Evolutionary conservation across 768 basidiomycete species (phyloP).

Genomic region (Phylloporus sp.): DNA sequence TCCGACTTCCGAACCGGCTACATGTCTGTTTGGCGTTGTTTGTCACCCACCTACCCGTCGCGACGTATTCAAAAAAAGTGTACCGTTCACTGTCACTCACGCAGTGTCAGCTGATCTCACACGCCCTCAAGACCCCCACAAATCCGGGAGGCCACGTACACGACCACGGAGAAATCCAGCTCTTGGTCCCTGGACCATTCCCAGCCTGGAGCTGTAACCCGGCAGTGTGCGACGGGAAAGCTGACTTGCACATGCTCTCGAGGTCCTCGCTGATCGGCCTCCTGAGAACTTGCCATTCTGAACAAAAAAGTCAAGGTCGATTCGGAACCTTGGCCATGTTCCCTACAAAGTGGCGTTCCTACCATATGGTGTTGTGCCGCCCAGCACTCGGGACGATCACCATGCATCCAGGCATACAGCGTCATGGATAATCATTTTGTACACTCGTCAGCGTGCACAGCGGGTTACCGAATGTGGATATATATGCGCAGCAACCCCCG

Average conservation of each 20-base stretch:
- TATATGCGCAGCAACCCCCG: neutral
- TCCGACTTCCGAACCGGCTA: neutral
- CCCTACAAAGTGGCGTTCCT: slow-evolving; percentile 3
- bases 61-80: too few species aligned
- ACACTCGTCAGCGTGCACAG: neutral
- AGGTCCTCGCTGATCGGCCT: slow-evolving; percentile 5
- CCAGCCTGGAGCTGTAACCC: neutral
- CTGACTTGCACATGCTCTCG: neutral
- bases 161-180: neutral
- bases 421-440: neutral
- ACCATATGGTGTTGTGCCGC: slow-evolving; percentile 2
- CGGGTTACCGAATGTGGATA: neutral
- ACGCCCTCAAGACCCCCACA: neutral
- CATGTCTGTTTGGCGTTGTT: slow-evolving; percentile 7
- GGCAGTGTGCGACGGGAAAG: neutral
- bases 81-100: neutral
- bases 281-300: neutral
- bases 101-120: slow-evolving; percentile 10
- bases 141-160: neutral
- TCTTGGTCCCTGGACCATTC: slow-evolving; percentile 6
- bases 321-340: neutral
- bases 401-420: neutral
- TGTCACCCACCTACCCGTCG: too few species aligned
- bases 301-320: slow-evolving; percentile 2
- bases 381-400: slow-evolving; percentile 7